Evolutionary conservation across 345 rosid genomes (phyloP).

Genomic region (Abelmoschus esculentus): DNA sequence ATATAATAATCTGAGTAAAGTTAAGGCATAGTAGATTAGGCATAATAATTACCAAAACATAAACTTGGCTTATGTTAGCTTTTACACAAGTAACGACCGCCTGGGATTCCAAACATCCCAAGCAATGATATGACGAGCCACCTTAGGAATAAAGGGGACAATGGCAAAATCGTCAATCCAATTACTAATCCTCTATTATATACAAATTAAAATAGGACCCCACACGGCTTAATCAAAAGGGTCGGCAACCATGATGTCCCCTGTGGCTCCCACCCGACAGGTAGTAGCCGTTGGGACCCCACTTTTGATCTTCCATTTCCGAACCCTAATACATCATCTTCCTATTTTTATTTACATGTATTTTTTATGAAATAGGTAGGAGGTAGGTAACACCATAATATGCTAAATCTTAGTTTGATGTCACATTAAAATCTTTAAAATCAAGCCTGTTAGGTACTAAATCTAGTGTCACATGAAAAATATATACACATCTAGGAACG

Average conservation of each 20-base stretch:
- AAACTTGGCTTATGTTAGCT: constrained; percentile 2
- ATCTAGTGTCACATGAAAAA: background rate
- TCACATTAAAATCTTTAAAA: background rate
- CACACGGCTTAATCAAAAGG: constrained; percentile 31
- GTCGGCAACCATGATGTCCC: constrained; percentile 37
- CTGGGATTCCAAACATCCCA: constrained; percentile 39
- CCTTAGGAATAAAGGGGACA: constrained; percentile 22
- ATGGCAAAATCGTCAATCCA: no score
- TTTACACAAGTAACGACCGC: constrained; percentile 21
- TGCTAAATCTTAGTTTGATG: constrained; percentile 17
- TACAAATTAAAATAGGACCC: background rate
- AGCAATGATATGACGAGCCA: constrained; percentile 38
- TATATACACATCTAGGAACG: no score
- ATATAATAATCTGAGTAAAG: background rate
- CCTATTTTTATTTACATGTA: no score
- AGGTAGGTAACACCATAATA: background rate
- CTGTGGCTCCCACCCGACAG: constrained; percentile 29
- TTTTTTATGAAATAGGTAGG: no score
- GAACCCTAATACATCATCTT: background rate
- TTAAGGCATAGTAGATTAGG: background rate
- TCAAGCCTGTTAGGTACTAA: background rate
- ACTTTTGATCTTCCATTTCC: constrained; percentile 2
- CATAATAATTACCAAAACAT: background rate
- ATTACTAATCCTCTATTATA: no score
- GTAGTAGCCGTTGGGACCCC: constrained; percentile 40